Evolutionary conservation across 768 basidiomycete genomes (phyloP), one percentile per base, ranked within the genome.

Genomic region (Lactifluus hygrophoroides): DNA sequence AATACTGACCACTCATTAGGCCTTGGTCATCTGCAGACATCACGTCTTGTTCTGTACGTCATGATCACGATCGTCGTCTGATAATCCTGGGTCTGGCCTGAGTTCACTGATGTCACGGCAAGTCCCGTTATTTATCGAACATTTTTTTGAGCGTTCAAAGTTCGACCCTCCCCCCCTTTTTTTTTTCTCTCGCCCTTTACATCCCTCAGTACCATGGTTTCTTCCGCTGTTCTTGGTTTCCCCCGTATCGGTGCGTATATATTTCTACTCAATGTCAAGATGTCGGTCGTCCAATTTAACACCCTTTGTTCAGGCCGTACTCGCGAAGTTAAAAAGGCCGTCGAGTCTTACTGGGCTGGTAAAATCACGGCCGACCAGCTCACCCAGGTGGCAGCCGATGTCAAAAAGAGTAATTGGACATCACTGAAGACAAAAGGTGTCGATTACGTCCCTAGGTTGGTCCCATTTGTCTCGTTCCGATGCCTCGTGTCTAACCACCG

Each of bases 271-370:
- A 35, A 48, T 27, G 8, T 27, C 10, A 34, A 46, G 43, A 42
- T 6, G 6, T 50, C 16, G 10, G 9, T 9, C 10, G 5, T 57
- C 51, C 51, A 21, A 51, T 54, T 28, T 51, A 25, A 34, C 35
- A 27, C 34, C 51, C 25, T 48, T 56, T 53, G 7, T 48, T 23
- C 64, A 94, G 92, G 92, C 77, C 86, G 86, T 58, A 87, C 93
- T 77, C 90, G 90, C 76, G 92, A 95, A 76, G 83, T 94, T 62
- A 96, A 96, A 78, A 95, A 97, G 79, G 93, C 94, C 65, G 90
- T 96, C 69, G 95, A 98, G 76, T 88, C 92, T 56, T 97, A 98
- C 80, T 99, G 96, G 96, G 91, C 81, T 32, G 88, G 89, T 73
- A 97, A 95, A 74, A 77, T 85, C 71, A 80, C 86, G 60, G 91